Conservation (phyloP, 148 eudicot genomes). For the Fagopyrum tataricum region DNA sequence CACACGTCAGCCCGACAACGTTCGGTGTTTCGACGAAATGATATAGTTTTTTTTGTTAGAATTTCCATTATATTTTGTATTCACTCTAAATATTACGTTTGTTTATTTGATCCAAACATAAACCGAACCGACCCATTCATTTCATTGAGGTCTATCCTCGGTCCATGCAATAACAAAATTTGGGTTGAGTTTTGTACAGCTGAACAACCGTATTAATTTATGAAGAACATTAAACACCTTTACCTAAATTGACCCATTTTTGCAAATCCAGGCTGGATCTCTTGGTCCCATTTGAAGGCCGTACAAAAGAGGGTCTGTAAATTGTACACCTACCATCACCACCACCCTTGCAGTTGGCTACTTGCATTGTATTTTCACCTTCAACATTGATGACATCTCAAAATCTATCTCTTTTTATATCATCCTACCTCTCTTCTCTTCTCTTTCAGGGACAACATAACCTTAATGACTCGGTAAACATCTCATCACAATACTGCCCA, state of each 20-base stretch:
- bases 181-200: background rate
- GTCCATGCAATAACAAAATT: background rate
- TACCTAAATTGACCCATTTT: conserved; percentile 5
- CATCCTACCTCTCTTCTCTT: background rate
- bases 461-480: background rate
- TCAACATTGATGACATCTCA: background rate
- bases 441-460: background rate
- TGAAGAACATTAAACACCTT: background rate
- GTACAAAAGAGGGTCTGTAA: background rate
- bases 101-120: too few relatives aligned
- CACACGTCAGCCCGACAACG: too few relatives aligned
- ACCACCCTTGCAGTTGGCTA: background rate
- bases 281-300: background rate
- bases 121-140: too few relatives aligned
- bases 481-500: background rate
- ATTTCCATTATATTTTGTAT: too few relatives aligned
- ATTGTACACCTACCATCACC: background rate
- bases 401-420: background rate
- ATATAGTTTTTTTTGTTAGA: too few relatives aligned
- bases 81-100: too few relatives aligned
- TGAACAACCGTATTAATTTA: background rate
- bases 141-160: too few relatives aligned
- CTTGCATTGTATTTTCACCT: background rate
- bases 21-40: too few relatives aligned
- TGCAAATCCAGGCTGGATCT: conserved; percentile 5